A percentile compares a stretch with the other conserved stretches of the same genome.
Evolutionary conservation across 257 asterid species (phyloP).

Genomic region (Jasminum sambac): DNA sequence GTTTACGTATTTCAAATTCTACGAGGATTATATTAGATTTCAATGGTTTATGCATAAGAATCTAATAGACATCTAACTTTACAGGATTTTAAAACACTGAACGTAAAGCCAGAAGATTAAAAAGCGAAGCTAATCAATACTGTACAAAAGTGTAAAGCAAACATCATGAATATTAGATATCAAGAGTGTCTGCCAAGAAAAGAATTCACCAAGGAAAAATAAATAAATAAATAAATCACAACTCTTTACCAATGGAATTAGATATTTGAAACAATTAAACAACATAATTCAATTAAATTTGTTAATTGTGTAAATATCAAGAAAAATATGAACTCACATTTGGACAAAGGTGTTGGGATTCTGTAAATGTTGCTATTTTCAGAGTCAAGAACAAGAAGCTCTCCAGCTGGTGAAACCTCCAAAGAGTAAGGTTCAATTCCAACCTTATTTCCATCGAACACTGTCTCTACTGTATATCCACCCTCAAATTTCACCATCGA

Average conservation of each 20-base stretch:
- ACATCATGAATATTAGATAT: conserved; percentile 27
- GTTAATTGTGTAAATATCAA: neutral
- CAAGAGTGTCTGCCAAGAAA: conserved; percentile 40
- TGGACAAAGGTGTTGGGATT: conserved; percentile 78
- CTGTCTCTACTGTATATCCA: conserved; percentile 92
- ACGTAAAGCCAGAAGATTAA: conserved; percentile 26
- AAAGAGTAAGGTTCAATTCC: conserved; percentile 85
- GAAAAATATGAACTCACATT: conserved; percentile 54
- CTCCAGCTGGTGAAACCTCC: conserved; percentile 70
- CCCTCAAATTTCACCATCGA: conserved; percentile 93
- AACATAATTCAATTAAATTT: conserved; percentile 1
- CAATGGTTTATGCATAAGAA: neutral
- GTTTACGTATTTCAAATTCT: neutral
- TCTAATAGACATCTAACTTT: neutral
- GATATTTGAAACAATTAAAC: conserved; percentile 14
- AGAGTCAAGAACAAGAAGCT: conserved; percentile 72
- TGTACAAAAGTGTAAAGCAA: conserved; percentile 29
- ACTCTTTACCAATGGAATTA: conserved; percentile 7
- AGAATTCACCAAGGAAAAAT: conserved; percentile 34
- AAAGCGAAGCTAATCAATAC: conserved; percentile 47
- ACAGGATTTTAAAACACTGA: too few relatives aligned
- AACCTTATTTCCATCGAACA: conserved; percentile 91
- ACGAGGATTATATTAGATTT: neutral
- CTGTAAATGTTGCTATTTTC: conserved; percentile 81
- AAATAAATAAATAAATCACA: conserved; percentile 27